Conservation (phyloP, 805 yeast genomes). For the Candida tammaniensis region DNA sequence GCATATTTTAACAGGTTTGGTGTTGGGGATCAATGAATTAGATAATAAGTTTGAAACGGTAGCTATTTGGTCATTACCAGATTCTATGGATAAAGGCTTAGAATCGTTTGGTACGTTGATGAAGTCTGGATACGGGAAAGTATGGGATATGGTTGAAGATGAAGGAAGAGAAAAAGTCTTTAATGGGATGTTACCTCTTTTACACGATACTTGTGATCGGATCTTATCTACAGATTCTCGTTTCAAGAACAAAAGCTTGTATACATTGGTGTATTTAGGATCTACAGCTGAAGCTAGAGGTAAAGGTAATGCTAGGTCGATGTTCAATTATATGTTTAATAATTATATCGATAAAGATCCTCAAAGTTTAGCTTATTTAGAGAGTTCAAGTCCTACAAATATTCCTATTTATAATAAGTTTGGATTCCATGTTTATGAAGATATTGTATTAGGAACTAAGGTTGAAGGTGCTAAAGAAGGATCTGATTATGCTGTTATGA, state of each 20-base stretch:
- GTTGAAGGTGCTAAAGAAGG: slow-evolving; percentile 30
- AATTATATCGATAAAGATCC: slow-evolving; percentile 42
- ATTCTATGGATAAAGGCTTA: slow-evolving; percentile 36
- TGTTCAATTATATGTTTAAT: slow-evolving; percentile 48
- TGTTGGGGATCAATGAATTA: slow-evolving; percentile 48
- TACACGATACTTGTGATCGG: slow-evolving; percentile 47
- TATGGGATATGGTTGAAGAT: slow-evolving; percentile 48
- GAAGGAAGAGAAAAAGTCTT: slow-evolving; percentile 50
- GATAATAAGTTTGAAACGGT: slow-evolving; percentile 48
- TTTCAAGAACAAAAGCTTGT: slow-evolving; percentile 33
- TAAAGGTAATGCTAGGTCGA: slow-evolving; percentile 51
- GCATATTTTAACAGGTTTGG: slow-evolving; percentile 49
- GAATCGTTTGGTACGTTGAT: slow-evolving; percentile 47
- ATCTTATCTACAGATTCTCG: slow-evolving; percentile 40
- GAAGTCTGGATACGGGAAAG: slow-evolving; percentile 50
- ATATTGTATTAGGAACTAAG: slow-evolving; percentile 43
- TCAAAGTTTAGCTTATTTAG: slow-evolving; percentile 45
- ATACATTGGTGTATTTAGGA: slow-evolving; percentile 47
- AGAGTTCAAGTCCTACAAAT: slow-evolving; percentile 44
- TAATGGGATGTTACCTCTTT: slow-evolving; percentile 48
- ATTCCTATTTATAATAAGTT: slow-evolving; percentile 53
- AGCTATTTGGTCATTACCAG: slow-evolving; percentile 52
- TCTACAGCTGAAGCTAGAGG: slow-evolving; percentile 47
- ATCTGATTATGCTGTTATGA: slow-evolving; percentile 39
- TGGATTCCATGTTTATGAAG: slow-evolving; percentile 49